These are phyloP conservation scores for Hanseniaspora osmophila DNA, from an alignment of 805 yeast species.

Conservation along the genomic window DNA sequence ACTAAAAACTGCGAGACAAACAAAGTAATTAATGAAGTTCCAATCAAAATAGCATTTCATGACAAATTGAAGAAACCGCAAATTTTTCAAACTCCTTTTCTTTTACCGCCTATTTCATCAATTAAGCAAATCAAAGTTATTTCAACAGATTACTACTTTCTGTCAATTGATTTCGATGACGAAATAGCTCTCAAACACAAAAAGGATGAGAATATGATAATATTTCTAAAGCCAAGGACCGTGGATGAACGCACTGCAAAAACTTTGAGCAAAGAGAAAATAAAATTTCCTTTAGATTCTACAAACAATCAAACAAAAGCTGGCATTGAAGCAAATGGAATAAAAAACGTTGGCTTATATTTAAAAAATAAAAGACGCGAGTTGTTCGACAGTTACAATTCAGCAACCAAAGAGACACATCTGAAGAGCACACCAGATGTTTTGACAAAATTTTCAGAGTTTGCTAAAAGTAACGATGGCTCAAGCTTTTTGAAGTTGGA, in stretches of 20 bases:
- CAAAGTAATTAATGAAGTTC: slow-evolving; percentile 33
- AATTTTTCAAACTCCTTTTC: slow-evolving; percentile 42
- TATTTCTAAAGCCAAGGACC: not conserved
- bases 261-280: too few relatives aligned
- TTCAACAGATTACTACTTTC: slow-evolving; percentile 37
- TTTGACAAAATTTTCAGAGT: not conserved
- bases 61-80: slow-evolving; percentile 26
- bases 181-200: not conserved
- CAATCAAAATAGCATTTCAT: slow-evolving; percentile 26
- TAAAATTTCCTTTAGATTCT: too few relatives aligned
- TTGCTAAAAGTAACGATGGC: not conserved
- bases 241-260: not conserved
- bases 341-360: not conserved
- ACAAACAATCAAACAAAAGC: too few relatives aligned
- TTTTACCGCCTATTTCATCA: slow-evolving; percentile 44
- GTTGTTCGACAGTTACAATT: not conserved
- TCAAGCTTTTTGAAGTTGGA: not conserved
- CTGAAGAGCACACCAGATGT: not conserved
- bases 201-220: not conserved
- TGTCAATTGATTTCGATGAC: slow-evolving; percentile 21
- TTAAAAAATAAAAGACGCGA: not conserved
- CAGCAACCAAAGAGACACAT: not conserved
- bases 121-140: slow-evolving; percentile 35
- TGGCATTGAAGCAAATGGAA: not conserved
- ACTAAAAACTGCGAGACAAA: slow-evolving; percentile 54